Evolutionary conservation across 148 eudicot genomes (phyloP).

Genomic region (Mesembryanthemum crystallinum): DNA sequence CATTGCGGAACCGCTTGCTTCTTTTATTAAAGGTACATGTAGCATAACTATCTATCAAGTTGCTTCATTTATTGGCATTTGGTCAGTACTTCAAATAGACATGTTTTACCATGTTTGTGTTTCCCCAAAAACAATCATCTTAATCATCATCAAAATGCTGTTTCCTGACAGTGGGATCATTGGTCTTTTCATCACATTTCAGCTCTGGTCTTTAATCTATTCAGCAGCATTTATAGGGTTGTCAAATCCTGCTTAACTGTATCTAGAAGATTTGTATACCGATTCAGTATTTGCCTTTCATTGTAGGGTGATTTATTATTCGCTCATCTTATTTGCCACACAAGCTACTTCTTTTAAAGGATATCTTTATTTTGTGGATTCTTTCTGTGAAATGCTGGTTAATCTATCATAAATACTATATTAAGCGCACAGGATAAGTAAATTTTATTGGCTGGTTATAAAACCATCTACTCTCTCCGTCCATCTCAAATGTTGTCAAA

Average conservation of each 20-base stretch:
- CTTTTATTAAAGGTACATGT: conserved; percentile 73
- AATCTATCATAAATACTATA: too few species aligned
- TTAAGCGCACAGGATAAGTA: too few species aligned
- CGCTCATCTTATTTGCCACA: background rate
- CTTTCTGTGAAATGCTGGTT: too few species aligned
- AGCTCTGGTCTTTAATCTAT: background rate
- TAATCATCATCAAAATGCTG: background rate
- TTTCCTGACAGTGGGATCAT: background rate
- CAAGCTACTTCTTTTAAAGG: background rate
- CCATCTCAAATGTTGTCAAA: too few species aligned
- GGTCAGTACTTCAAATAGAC: background rate
- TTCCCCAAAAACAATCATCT: background rate
- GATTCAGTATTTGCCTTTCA: background rate
- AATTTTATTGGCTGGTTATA: too few species aligned
- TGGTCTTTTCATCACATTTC: background rate
- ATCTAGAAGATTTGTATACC: too few species aligned
- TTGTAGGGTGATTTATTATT: background rate
- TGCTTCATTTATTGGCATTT: background rate
- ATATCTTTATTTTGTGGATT: background rate
- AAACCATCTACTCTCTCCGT: too few species aligned
- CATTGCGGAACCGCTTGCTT: conserved; percentile 94
- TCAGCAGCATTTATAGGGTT: background rate
- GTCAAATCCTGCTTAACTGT: background rate
- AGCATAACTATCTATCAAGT: background rate
- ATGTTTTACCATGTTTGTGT: background rate